Base-by-base conservation (phyloP, 352 stramenopile species). In the Phytopythium delawarense region DNA sequence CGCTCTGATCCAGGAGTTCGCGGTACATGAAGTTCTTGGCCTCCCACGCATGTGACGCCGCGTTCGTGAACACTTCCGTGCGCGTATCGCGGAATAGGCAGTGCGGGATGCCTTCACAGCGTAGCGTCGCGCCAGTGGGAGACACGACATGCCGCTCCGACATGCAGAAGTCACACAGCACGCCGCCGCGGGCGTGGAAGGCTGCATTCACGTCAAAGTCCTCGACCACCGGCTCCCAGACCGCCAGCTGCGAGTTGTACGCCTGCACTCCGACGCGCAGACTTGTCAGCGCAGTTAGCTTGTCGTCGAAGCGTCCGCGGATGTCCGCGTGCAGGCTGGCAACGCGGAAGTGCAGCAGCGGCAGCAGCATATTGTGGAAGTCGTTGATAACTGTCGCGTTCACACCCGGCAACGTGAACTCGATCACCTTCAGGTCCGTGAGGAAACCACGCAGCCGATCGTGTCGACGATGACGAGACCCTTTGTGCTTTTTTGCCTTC, bases 321-420 rank as follows among this genome's bases (percentile, higher is more conserved):
- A 94, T 69, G 54, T 90, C 79, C 0, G 86, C 65, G 50, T 89
- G 75, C n/a, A 95, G 63, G n/a, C 75, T 78, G 13, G 73, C 69
- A 16, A 92, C 64, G 12, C 82, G 82, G n/a, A 91, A 78, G 57
- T 95, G 86, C 65, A 95, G 62, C 42, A 95, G 49, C 2, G 86
- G 86, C 16, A 95, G 64, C 45, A 93, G 62, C 86, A 95, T 95
- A 55, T 95, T 93, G 66, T 95, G 83, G 40, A 93, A 92, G 62
- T 95, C 86, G 59, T 95, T 95, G 16, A 95, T 76, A 30, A 95
- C 71, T 8, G 86, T 95, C 11, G 85, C 82, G 35, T 92, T 89
- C 34, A 95, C 65, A 13, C 84, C 86, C 32, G 86, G 84, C 0
- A 95, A 67, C 40, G 72, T 85, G 55, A 95, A 83, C 54, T 93